Conservation (phyloP, 164 flowering plant species). For the Sextonia rubra region DNA sequence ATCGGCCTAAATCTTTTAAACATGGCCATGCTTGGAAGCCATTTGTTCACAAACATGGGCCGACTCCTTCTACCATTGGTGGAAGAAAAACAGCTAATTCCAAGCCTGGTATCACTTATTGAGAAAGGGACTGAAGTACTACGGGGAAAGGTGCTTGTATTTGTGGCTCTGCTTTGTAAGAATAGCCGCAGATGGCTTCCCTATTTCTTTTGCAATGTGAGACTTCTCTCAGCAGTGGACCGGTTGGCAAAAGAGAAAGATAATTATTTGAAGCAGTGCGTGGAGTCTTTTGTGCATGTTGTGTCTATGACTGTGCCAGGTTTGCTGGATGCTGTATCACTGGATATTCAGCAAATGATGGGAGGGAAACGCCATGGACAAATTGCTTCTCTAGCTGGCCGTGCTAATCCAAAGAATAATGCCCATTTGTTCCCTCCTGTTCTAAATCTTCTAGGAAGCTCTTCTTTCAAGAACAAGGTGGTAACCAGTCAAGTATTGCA, state of each 20-base stretch:
- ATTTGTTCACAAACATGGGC: slow-evolving; percentile 62
- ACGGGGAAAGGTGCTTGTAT: slow-evolving; percentile 75
- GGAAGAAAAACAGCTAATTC: slow-evolving; percentile 81
- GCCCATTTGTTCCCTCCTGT: slow-evolving; percentile 79
- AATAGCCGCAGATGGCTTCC: slow-evolving; percentile 70
- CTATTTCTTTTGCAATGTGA: slow-evolving; percentile 77
- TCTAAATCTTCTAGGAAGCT: slow-evolving; percentile 85
- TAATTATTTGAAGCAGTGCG: slow-evolving; percentile 55
- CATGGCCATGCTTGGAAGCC: slow-evolving; percentile 76
- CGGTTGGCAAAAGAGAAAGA: slow-evolving; percentile 86
- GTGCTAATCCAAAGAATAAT: slow-evolving; percentile 58
- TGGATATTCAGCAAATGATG: slow-evolving; percentile 76
- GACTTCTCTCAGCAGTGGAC: slow-evolving; percentile 70
- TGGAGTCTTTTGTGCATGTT: slow-evolving; percentile 57
- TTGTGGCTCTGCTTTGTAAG: slow-evolving; percentile 81
- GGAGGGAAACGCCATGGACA: slow-evolving; percentile 81
- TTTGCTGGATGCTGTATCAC: slow-evolving; percentile 62
- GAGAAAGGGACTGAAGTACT: slow-evolving; percentile 88
- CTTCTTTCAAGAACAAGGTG: slow-evolving; percentile 63
- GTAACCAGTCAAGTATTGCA: slow-evolving; percentile 57
- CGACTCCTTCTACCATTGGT: slow-evolving; percentile 52
- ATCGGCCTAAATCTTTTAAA: slow-evolving; percentile 81
- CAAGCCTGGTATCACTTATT: slow-evolving; percentile 66
- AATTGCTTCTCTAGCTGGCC: slow-evolving; percentile 37
- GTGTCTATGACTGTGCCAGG: slow-evolving; percentile 68